phyloP scores from a whole-genome alignment of 345 rosid species.

The Brassica nigra region DNA sequence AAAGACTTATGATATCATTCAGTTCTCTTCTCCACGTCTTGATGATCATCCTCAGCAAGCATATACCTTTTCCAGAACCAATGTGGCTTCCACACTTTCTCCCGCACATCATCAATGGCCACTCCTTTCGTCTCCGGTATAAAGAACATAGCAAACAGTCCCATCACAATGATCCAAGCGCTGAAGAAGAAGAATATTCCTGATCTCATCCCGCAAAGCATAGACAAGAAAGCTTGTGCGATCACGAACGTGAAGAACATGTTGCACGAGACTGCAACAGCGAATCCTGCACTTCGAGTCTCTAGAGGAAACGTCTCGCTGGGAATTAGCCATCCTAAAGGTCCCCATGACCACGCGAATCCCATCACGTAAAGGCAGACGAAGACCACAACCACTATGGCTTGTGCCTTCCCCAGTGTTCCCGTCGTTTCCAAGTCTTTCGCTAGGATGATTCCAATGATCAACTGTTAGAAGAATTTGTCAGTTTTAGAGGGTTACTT shows the following conservation, averaged over 20 bases:
- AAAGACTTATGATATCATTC: neutral
- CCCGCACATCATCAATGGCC: neutral
- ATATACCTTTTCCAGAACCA: neutral
- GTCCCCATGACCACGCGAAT: neutral
- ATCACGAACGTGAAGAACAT: neutral
- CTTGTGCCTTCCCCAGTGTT: neutral
- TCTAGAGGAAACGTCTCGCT: neutral
- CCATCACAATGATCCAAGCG: conserved; percentile 3
- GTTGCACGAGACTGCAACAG: neutral
- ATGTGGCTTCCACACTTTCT: neutral
- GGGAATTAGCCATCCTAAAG: neutral
- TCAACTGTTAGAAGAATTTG: neutral
- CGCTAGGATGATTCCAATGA: neutral
- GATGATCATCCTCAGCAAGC: conserved; percentile 5
- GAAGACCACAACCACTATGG: neutral
- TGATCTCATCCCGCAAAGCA: neutral
- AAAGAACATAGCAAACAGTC: neutral
- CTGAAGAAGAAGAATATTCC: neutral
- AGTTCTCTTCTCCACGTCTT: neutral
- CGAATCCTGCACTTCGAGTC: neutral
- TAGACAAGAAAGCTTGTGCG: neutral
- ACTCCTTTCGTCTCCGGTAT: neutral
- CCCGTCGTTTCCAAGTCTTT: neutral
- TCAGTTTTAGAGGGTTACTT: neutral
- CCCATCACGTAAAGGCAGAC: neutral